Evolutionary conservation across 306 rosid species (phyloP).

Genomic region (Castanopsis chinensis): DNA sequence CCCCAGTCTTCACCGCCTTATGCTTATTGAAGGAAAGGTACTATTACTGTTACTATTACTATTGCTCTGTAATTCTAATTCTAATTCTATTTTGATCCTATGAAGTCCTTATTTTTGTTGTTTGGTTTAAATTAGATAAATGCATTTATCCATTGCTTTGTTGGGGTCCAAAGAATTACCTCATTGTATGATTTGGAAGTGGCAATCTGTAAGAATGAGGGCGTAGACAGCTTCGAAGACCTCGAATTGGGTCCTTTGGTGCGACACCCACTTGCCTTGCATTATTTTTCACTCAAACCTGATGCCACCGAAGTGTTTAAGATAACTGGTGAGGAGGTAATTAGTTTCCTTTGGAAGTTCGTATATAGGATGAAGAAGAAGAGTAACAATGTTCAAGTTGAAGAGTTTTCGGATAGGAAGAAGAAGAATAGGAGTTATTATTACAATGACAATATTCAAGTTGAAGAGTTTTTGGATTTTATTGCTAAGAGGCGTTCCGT

Average conservation of each 20-base stretch:
- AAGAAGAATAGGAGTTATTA: not conserved
- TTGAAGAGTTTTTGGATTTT: constrained; percentile 74
- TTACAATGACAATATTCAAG: constrained; percentile 18
- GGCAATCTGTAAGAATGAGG: constrained; percentile 72
- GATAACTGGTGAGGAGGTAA: constrained; percentile 58
- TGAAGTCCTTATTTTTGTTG: not conserved
- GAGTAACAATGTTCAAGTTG: constrained; percentile 29
- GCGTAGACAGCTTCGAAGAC: constrained; percentile 61
- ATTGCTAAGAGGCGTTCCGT: constrained; percentile 52
- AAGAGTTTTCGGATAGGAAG: constrained; percentile 70
- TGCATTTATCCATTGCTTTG: constrained; percentile 90
- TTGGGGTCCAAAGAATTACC: constrained; percentile 67
- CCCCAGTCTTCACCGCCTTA: constrained; percentile 56
- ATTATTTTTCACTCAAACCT: constrained; percentile 59
- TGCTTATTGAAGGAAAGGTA: constrained; percentile 74
- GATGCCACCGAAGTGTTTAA: constrained; percentile 52
- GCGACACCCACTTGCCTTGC: constrained; percentile 68
- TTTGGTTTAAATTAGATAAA: constrained; percentile 56
- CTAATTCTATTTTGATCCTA: not conserved
- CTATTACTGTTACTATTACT: no score
- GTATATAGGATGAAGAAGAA: constrained; percentile 14
- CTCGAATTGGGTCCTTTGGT: constrained; percentile 82
- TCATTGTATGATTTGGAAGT: constrained; percentile 76
- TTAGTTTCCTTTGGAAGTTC: constrained; percentile 45
- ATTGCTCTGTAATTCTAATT: not conserved